Conservation (phyloP, 2,329 filamentous ascomycete species). For the Nemania abortiva region DNA sequence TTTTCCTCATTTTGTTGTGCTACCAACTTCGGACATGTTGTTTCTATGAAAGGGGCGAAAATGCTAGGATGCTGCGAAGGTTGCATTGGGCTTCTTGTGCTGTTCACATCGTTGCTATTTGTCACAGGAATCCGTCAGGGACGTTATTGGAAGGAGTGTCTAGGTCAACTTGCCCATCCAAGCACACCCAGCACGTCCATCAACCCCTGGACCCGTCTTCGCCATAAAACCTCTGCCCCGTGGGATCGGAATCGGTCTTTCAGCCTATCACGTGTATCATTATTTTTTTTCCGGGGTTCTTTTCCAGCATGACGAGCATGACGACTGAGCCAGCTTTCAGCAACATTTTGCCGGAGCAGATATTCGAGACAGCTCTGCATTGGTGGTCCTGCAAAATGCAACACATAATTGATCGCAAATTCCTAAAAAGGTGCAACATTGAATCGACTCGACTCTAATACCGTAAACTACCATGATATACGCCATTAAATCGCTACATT, state of each 20-base stretch:
- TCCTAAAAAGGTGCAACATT: conserved; percentile 54
- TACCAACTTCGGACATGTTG: conserved; percentile 36
- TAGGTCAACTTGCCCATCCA: conserved; percentile 39
- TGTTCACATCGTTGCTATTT: conserved; percentile 41
- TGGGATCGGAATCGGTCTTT: conserved; percentile 50
- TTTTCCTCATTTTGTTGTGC: conserved; percentile 28
- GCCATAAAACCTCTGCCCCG: conserved; percentile 43
- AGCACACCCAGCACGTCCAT: conserved; percentile 36
- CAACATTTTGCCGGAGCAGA: conserved; percentile 51
- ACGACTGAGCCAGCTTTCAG: conserved; percentile 53
- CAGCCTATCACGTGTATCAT: conserved; percentile 54
- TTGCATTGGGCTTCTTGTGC: conserved; percentile 41
- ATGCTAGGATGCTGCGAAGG: conserved; percentile 41
- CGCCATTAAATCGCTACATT: conserved; percentile 48
- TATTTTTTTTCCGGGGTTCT: conserved; percentile 52
- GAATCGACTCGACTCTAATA: conserved; percentile 52
- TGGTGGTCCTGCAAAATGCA: conserved; percentile 53
- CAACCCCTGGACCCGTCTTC: conserved; percentile 46
- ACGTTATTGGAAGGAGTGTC: conserved; percentile 45
- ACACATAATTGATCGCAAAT: conserved; percentile 56
- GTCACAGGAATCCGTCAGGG: conserved; percentile 41
- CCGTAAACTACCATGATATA: conserved; percentile 50
- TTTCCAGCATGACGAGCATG: conserved; percentile 53
- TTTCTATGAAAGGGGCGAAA: conserved; percentile 35
- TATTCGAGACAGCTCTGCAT: conserved; percentile 53